Evolutionary conservation across 441 rosid genomes (phyloP).

Genomic region (Viola pubescens): DNA sequence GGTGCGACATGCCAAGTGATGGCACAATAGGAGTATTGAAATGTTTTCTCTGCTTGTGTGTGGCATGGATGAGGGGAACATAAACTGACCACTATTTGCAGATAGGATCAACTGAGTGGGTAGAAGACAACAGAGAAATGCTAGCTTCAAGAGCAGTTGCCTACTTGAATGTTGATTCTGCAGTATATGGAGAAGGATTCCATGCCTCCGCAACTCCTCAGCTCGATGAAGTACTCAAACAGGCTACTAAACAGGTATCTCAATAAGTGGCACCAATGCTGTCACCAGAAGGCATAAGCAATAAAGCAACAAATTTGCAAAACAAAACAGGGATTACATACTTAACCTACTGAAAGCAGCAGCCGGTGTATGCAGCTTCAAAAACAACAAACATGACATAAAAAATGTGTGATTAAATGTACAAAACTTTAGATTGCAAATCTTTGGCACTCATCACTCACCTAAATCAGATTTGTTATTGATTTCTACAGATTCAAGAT

Average conservation of each 20-base stretch:
- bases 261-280: neutral
- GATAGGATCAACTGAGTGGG: conserved; percentile 96
- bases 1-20: no score
- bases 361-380: neutral
- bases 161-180: conserved; percentile 67
- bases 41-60: no score
- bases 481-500: conserved; percentile 53
- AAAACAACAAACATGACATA: conserved; percentile 5
- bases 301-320: neutral
- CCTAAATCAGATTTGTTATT: conserved; percentile 7
- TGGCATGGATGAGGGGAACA: conserved; percentile 7
- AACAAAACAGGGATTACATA: no score
- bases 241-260: conserved; percentile 61
- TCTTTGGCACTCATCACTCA: neutral
- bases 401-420: neutral
- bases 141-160: conserved; percentile 68
- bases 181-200: conserved; percentile 63
- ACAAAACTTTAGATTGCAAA: neutral
- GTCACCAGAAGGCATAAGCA: neutral
- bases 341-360: no score
- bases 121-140: conserved; percentile 76
- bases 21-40: no score
- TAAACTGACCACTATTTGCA: conserved; percentile 22
- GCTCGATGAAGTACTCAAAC: conserved; percentile 60
- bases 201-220: conserved; percentile 74